Evolutionary conservation across 2,329 filamentous ascomycete genomes (phyloP).

Genomic region (Waltergamsia citrina): DNA sequence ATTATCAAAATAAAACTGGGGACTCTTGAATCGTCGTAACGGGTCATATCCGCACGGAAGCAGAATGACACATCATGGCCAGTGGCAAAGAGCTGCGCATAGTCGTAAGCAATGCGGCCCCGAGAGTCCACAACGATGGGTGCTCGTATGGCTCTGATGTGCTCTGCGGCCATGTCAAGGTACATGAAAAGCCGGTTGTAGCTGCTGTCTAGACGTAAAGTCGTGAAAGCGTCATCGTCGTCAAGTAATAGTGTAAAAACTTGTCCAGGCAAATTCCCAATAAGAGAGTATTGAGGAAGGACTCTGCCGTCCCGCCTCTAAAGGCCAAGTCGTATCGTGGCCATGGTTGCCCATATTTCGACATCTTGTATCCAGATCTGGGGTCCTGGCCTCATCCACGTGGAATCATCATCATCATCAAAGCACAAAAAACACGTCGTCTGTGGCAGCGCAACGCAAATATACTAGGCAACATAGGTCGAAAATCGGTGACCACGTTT

Average conservation of each 20-base stretch:
- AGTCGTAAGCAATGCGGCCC: constrained; percentile 3
- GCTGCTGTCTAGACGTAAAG: constrained; percentile 33
- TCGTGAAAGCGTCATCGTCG: constrained; percentile 37
- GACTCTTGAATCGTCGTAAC: constrained; percentile 3
- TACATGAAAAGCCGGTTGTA: constrained; percentile 20
- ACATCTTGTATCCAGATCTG: constrained; percentile 29
- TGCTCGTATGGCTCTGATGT: too few species aligned
- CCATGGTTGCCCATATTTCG: constrained; percentile 30
- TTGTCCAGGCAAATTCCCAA: constrained; percentile 17
- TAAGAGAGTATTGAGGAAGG: constrained; percentile 8
- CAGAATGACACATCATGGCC: not conserved
- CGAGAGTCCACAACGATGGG: too few species aligned
- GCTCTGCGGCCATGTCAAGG: not conserved
- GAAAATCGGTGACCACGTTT: too few species aligned
- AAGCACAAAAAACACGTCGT: constrained; percentile 2
- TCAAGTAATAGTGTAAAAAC: constrained; percentile 26
- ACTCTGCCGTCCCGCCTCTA: too few species aligned
- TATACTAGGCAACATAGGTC: not conserved
- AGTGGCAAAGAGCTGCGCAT: not conserved
- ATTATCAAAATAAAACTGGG: constrained; percentile 4
- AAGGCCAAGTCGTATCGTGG: constrained; percentile 15
- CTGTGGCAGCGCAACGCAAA: not conserved
- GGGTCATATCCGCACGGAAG: constrained; percentile 4
- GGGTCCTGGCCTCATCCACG: constrained; percentile 26
- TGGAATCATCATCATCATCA: constrained; percentile 26